Evolutionary conservation across 2,329 filamentous ascomycete genomes (phyloP).

Genomic region (Fusarium tjaetaba): DNA sequence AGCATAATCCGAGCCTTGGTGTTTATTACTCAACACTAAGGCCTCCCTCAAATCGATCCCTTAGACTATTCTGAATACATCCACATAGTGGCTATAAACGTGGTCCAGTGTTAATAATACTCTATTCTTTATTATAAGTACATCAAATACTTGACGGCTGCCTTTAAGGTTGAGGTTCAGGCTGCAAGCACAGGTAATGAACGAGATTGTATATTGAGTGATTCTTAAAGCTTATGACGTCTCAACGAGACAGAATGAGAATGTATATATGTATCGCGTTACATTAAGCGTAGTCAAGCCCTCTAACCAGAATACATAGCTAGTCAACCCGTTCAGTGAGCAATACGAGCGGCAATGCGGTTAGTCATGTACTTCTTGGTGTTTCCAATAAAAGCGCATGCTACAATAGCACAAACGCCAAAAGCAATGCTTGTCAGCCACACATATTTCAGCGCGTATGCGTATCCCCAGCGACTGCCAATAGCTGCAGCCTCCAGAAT

Average conservation of each 20-base stretch:
- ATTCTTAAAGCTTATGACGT: fast-evolving
- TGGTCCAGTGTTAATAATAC: too few species aligned
- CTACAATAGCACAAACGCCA: neutral
- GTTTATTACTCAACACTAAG: neutral
- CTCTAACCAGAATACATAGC: fast-evolving
- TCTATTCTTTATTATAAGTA: neutral
- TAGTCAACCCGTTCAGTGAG: neutral
- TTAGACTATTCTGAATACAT: fast-evolving
- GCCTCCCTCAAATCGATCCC: too few species aligned
- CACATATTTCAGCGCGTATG: neutral
- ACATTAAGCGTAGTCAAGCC: fast-evolving
- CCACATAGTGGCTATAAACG: neutral
- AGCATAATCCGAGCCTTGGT: too few species aligned
- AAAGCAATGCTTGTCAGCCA: neutral
- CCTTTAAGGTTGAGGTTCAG: fast-evolving
- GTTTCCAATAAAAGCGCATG: neutral
- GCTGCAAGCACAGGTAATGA: fast-evolving
- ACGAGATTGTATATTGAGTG: neutral
- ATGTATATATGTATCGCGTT: fast-evolving
- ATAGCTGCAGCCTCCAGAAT: neutral
- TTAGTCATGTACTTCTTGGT: neutral
- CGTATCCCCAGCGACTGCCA: neutral
- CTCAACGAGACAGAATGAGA: neutral
- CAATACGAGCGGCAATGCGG: neutral
- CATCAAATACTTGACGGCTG: fast-evolving